These are phyloP conservation scores for Phytopythium oedochilum DNA, from an alignment of 352 stramenopile species.

Conservation along the genomic window DNA sequence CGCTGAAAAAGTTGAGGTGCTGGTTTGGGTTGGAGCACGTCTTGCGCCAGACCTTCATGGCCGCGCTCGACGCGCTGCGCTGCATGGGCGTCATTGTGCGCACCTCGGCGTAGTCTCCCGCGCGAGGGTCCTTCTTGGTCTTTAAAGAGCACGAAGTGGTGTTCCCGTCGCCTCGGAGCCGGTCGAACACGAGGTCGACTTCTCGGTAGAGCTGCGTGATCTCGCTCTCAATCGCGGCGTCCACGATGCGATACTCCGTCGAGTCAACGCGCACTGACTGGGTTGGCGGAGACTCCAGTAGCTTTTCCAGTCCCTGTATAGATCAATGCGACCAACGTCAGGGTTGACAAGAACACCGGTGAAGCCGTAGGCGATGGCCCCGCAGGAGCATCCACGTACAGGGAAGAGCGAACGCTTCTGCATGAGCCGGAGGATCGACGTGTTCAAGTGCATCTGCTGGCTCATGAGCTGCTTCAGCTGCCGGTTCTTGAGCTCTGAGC, in stretches of 20 bases:
- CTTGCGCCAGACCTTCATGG: constrained; percentile 5
- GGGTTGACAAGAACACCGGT: too few species aligned
- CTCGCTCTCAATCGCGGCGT: constrained; percentile 6
- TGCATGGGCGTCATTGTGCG: constrained; percentile 3
- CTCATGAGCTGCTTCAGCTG: constrained; percentile 11
- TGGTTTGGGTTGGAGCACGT: constrained; percentile 5
- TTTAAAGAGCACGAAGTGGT: constrained; percentile 3
- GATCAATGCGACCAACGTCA: too few species aligned
- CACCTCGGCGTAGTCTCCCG: neutral
- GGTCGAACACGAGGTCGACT: constrained; percentile 5
- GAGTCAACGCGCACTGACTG: neutral
- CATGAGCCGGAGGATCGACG: constrained; percentile 6
- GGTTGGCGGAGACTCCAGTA: neutral
- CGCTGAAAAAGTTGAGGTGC: constrained; percentile 7
- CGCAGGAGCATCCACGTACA: too few species aligned
- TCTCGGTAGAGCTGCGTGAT: constrained; percentile 6
- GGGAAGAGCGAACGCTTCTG: constrained; percentile 13
- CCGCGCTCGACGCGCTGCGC: constrained; percentile 1
- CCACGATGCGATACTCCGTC: neutral
- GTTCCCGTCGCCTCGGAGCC: neutral
- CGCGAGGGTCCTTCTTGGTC: neutral
- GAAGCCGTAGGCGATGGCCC: too few species aligned
- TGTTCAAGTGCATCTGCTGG: constrained; percentile 9
- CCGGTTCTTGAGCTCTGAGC: constrained; percentile 18
- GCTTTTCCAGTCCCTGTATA: neutral